Percentiles rank a stretch among this genome's conserved stretches.
phyloP scores from a whole-genome alignment of 495 filamentous ascomycete species.

The Aspergillus diversus region DNA sequence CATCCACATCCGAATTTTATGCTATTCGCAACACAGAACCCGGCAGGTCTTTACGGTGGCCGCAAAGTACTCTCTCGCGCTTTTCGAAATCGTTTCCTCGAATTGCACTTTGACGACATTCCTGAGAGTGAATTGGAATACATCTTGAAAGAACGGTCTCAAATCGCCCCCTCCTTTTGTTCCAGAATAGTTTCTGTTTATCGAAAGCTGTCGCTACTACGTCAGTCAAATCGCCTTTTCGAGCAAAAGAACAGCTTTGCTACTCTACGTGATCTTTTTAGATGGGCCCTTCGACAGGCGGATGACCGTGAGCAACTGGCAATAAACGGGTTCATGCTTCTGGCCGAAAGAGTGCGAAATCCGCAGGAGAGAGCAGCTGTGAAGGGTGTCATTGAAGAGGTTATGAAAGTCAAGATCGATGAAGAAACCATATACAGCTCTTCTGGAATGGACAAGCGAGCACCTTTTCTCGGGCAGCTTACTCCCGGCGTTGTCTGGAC shows the following conservation, averaged over 20 bases:
- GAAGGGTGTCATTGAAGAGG: slow-evolving; percentile 86
- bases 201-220: slow-evolving; percentile 81
- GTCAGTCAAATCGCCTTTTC: slow-evolving; percentile 87
- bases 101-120: slow-evolving; percentile 98
- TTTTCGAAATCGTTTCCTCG: slow-evolving; percentile 95
- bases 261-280: slow-evolving; percentile 92
- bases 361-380: slow-evolving; percentile 81
- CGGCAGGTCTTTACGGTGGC: slow-evolving; percentile 92
- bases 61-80: slow-evolving; percentile 90
- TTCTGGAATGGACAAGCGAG: slow-evolving; percentile 53
- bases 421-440: slow-evolving; percentile 71
- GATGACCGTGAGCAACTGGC: slow-evolving; percentile 88
- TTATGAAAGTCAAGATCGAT: slow-evolving; percentile 85
- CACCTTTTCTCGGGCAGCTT: slow-evolving; percentile 43
- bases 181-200: slow-evolving; percentile 91
- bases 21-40: slow-evolving; percentile 99
- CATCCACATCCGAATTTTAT: slow-evolving; percentile 93
- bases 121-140: slow-evolving; percentile 92
- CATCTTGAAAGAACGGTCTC: slow-evolving; percentile 84
- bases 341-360: slow-evolving; percentile 93
- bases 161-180: slow-evolving; percentile 90
- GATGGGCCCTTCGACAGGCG: slow-evolving; percentile 89
- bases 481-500: slow-evolving; percentile 84
- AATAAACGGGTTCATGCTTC: slow-evolving; percentile 90
- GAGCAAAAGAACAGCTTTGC: slow-evolving; percentile 98